Evolutionary conservation across 441 rosid species (phyloP).

Genomic region (Sinapis alba): DNA sequence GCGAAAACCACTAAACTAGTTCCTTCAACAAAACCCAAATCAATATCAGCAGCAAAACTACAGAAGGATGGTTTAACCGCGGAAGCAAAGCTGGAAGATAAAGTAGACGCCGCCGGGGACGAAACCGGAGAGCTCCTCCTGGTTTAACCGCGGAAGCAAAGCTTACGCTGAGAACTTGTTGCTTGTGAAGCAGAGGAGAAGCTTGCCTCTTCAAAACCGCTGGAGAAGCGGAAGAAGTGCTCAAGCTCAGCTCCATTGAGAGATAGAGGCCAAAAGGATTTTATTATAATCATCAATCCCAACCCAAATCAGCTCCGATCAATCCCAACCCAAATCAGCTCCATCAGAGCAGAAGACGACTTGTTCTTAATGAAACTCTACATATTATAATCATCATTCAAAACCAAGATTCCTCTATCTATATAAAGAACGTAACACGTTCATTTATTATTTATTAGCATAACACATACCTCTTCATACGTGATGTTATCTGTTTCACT

Average conservation of each 20-base stretch:
- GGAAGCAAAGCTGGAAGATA: slow-evolving; percentile 53
- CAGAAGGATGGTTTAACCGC: slow-evolving; percentile 59
- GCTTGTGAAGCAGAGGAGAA: slow-evolving; percentile 42
- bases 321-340: no score
- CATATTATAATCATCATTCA: background rate
- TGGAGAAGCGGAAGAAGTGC: slow-evolving; percentile 44
- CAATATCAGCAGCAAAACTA: no score
- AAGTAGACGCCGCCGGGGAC: slow-evolving; percentile 37
- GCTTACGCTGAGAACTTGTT: slow-evolving; percentile 47
- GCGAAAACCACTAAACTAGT: no score
- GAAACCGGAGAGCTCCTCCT: slow-evolving; percentile 44
- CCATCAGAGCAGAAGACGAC: no score
- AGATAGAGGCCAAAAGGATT: slow-evolving; percentile 2
- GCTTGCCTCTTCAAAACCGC: slow-evolving; percentile 39
- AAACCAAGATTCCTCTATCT: background rate
- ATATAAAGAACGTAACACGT: background rate
- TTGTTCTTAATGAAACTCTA: slow-evolving; percentile 57
- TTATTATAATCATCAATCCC: no score
- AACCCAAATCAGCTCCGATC: no score
- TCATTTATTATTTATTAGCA: background rate
- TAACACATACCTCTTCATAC: slow-evolving; percentile 43
- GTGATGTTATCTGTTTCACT: slow-evolving; percentile 27
- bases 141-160: slow-evolving; percentile 46
- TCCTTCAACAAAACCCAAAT: no score
- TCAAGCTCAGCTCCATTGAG: slow-evolving; percentile 56